phyloP scores from a whole-genome alignment of 768 basidiomycete species.

The Xerocomus spinulosus region DNA sequence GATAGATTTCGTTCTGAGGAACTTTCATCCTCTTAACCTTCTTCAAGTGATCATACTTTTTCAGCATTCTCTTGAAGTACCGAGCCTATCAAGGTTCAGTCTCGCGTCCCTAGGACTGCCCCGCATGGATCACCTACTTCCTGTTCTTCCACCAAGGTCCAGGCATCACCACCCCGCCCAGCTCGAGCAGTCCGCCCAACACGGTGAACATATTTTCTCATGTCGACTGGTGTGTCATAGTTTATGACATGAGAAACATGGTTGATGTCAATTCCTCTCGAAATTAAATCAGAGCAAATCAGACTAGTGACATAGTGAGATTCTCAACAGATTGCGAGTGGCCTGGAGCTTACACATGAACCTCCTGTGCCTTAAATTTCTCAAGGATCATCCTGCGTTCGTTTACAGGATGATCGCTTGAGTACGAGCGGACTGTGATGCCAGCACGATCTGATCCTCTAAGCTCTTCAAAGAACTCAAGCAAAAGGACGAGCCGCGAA shows the following conservation, averaged over 20 bases:
- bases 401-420: constrained; percentile 70
- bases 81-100: constrained; percentile 51
- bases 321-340: neutral
- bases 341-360: constrained; percentile 64
- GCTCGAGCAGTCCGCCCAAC: constrained; percentile 96
- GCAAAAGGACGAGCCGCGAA: constrained; percentile 69
- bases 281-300: constrained; percentile 94
- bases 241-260: constrained; percentile 90
- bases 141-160: constrained; percentile 95
- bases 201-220: constrained; percentile 97
- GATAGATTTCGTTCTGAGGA: constrained; percentile 52
- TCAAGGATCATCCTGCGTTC: constrained; percentile 78
- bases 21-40: constrained; percentile 67
- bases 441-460: constrained; percentile 18
- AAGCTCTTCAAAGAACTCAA: constrained; percentile 74
- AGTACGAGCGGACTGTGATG: constrained; percentile 67
- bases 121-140: constrained; percentile 45
- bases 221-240: constrained; percentile 95
- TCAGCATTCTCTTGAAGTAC: constrained; percentile 83
- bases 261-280: constrained; percentile 92
- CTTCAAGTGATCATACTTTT: constrained; percentile 62
- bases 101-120: neutral
- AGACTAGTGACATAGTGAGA: constrained; percentile 46
- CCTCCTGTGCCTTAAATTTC: constrained; percentile 73
- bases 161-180: constrained; percentile 82